A percentile compares a stretch with the other conserved stretches of the same genome.
Evolutionary conservation across 805 yeast species (phyloP).

Genomic region (Candida ponderosae): DNA sequence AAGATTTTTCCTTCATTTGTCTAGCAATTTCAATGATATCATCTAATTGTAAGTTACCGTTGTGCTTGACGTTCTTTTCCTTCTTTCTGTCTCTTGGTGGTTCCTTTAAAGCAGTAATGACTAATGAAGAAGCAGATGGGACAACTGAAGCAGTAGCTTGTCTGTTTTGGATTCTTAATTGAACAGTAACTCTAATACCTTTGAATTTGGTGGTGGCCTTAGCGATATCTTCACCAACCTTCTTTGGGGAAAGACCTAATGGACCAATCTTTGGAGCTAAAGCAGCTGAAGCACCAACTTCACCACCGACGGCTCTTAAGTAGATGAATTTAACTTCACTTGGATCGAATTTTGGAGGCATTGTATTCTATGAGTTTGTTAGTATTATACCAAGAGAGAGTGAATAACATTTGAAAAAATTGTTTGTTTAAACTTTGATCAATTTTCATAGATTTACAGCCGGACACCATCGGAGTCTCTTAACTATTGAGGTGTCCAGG

Average conservation of each 20-base stretch:
- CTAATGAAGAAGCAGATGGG: slow-evolving; percentile 98
- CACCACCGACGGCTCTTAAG: slow-evolving; percentile 99
- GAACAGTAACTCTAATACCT: slow-evolving; percentile 99
- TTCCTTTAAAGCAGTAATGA: slow-evolving; percentile 98
- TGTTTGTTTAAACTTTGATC: background rate
- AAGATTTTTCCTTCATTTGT: slow-evolving; percentile 94
- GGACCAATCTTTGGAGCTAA: slow-evolving; percentile 99
- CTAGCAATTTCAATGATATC: slow-evolving; percentile 97
- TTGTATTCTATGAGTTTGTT: slow-evolving; percentile 23
- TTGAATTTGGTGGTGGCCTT: slow-evolving; percentile 99
- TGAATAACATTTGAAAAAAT: background rate
- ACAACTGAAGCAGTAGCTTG: slow-evolving; percentile 98
- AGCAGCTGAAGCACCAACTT: slow-evolving; percentile 99
- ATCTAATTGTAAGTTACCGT: slow-evolving; percentile 96
- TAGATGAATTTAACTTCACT: slow-evolving; percentile 96
- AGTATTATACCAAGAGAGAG: background rate
- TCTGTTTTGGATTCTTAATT: slow-evolving; percentile 98
- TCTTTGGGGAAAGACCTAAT: slow-evolving; percentile 99
- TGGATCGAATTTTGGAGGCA: slow-evolving; percentile 99
- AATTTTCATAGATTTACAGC: background rate
- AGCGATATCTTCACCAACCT: slow-evolving; percentile 99
- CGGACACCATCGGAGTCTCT: background rate
- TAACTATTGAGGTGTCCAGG: background rate
- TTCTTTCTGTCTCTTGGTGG: slow-evolving; percentile 99
- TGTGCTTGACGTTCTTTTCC: slow-evolving; percentile 99